Evolutionary conservation across 768 basidiomycete species (phyloP).

Genomic region (Cystofilobasidium macerans): DNA sequence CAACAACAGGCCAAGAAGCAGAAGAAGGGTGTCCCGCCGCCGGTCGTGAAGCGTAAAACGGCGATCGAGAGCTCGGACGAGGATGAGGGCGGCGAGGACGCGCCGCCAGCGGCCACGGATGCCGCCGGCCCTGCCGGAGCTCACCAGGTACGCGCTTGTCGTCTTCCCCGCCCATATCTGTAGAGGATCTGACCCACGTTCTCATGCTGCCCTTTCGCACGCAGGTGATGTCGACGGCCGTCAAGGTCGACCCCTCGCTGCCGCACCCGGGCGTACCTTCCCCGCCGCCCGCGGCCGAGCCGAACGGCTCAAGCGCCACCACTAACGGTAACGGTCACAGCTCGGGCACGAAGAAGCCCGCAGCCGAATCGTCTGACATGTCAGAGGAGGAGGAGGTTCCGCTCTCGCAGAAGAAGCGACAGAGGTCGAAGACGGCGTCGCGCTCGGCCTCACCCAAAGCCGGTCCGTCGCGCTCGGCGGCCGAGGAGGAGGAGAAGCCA

Average conservation of each 20-base stretch:
- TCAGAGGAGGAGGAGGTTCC: conserved; percentile 24
- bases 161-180: not conserved
- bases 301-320: not conserved
- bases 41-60: conserved; percentile 22
- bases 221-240: conserved; percentile 16
- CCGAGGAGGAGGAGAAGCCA: conserved; percentile 30
- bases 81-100: conserved; percentile 5
- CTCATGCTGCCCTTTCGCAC: not conserved
- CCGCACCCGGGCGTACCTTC: not conserved
- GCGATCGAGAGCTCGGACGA: conserved; percentile 21
- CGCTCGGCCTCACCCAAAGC: conserved; percentile 35
- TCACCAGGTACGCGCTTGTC: conserved; percentile 3
- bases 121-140: not conserved
- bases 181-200: not conserved
- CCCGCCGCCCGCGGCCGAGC: not conserved
- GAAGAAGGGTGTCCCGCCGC: conserved; percentile 17
- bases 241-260: conserved; percentile 24
- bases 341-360: not conserved
- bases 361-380: conserved; percentile 3
- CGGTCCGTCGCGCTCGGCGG: conserved; percentile 23
- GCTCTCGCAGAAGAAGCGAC: conserved; percentile 18
- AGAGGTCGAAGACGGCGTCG: too few species aligned
- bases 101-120: not conserved
- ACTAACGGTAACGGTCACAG: not conserved
- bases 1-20: conserved; percentile 23